phyloP scores from a whole-genome alignment of 768 basidiomycete genomes.

The Xerocomellus dryophilus region DNA sequence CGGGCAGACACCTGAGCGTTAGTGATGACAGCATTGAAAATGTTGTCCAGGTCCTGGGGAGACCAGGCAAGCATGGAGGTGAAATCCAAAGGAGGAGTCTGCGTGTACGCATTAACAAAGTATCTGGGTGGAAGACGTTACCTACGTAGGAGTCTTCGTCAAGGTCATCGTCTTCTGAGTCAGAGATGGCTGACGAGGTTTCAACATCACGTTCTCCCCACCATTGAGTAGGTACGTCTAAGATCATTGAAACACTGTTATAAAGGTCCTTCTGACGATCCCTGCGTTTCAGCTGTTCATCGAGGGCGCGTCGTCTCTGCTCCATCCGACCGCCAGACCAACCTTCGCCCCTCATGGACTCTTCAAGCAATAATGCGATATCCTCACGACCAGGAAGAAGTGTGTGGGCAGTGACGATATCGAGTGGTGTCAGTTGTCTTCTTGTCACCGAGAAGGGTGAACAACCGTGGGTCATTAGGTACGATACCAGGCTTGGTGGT shows the following conservation, averaged over 20 bases:
- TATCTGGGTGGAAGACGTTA: neutral
- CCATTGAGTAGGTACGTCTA: constrained; percentile 60
- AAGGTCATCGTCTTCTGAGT: constrained; percentile 50
- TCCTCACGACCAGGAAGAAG: constrained; percentile 79
- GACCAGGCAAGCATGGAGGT: constrained; percentile 93
- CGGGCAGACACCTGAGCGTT: constrained; percentile 68
- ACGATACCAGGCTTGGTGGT: constrained; percentile 87
- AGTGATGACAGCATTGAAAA: constrained; percentile 79
- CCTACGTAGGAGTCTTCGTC: constrained; percentile 50
- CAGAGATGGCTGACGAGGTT: constrained; percentile 42
- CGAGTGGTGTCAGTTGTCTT: constrained; percentile 80
- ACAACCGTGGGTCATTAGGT: constrained; percentile 89
- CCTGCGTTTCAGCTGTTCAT: constrained; percentile 54
- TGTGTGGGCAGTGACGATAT: constrained; percentile 84
- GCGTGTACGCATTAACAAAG: constrained; percentile 14
- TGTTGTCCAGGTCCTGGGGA: constrained; percentile 68
- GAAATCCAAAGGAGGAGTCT: constrained; percentile 76
- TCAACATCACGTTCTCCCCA: constrained; percentile 56
- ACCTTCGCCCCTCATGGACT: constrained; percentile 82
- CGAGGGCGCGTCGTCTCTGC: constrained; percentile 56
- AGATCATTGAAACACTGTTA: constrained; percentile 53
- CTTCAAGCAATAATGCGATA: constrained; percentile 81
- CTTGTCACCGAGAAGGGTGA: constrained; percentile 76
- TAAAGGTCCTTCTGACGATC: constrained; percentile 54
- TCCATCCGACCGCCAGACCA: constrained; percentile 80